Evolutionary conservation across 768 basidiomycete species (phyloP), one percentile per base, ranked within the genome.

Genomic region (Rhizopogon rudus): DNA sequence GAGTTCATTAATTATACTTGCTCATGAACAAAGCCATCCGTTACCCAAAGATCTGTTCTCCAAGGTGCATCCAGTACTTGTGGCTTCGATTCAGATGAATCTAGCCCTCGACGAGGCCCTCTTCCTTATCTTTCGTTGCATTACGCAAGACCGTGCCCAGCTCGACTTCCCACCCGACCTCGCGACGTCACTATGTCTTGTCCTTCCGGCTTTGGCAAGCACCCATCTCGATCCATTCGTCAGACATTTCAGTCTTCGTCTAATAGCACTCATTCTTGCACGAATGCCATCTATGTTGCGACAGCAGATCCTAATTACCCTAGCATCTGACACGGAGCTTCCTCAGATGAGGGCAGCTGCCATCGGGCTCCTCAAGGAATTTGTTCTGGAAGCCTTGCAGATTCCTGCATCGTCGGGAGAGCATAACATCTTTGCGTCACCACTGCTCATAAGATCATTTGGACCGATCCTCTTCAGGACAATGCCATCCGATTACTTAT

Each of bases 321-420:
- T 90, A 20, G 76, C 80, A 16, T 58, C 62, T 9, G 74, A 81
- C 54, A 66, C 67, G 5, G 71, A 80, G 14, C 79, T 80, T 44
- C 84, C 84, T 0, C 84, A 87, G 62, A 87, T 91, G 77, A 77
- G 83, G 8, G 80, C 82, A 0, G 85, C 87, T 1, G 80, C 85
- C 0, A 75, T 91, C 0, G 84, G 85, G 0, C 72, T 91, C 2
- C 75, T 89, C 1, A 87, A 86, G 64, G 87, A 91, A 50, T 80
- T 81, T 1, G 70, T 84, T 1, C 65, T 91, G 10, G 79, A 85
- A 48, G 80, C 76, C 0, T 67, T 80, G 2, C 57, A 79, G 8
- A 59, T 71, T 10, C 62, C 65, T 6, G 16, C 59, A 3, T 42
- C 51, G 28, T 51, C 40, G 2, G 58, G 58, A 42, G 40, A 55